Conservation (phyloP, 805 yeast genomes). For the Spathaspora hagerdaliae region DNA sequence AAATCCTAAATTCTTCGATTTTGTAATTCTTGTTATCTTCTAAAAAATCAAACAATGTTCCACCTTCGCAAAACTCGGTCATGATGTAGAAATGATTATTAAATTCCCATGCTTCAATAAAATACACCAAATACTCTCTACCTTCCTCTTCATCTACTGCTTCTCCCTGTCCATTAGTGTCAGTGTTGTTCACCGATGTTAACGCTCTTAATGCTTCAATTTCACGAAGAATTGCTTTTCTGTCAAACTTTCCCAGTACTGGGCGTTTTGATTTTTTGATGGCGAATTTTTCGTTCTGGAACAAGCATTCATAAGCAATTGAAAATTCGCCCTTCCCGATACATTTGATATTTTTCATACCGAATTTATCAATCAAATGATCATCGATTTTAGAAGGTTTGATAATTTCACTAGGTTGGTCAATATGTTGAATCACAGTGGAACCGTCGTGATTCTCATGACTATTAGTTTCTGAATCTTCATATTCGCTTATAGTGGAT, state of each 20-base stretch:
- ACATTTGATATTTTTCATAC: conserved; percentile 53
- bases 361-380: conserved; percentile 47
- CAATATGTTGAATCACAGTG: background rate
- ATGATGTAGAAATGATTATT: conserved; percentile 76
- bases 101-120: conserved; percentile 83
- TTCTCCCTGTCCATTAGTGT: conserved; percentile 21
- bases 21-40: conserved; percentile 69
- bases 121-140: conserved; percentile 70
- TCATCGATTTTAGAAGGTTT: conserved; percentile 27
- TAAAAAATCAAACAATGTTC: conserved; percentile 77
- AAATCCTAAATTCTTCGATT: conserved; percentile 93
- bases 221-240: conserved; percentile 65
- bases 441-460: background rate
- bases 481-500: conserved; percentile 2
- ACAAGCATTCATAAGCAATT: conserved; percentile 75
- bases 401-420: background rate
- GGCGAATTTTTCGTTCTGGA: conserved; percentile 68
- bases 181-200: conserved; percentile 30
- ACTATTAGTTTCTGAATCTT: background rate
- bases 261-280: conserved; percentile 81
- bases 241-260: conserved; percentile 46
- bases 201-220: conserved; percentile 60
- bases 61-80: conserved; percentile 95
- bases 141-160: conserved; percentile 52
- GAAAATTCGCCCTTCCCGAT: conserved; percentile 90